Evolutionary conservation across 1,284 basidiomycete genomes (phyloP).

Genomic region (Tilletia indica): DNA sequence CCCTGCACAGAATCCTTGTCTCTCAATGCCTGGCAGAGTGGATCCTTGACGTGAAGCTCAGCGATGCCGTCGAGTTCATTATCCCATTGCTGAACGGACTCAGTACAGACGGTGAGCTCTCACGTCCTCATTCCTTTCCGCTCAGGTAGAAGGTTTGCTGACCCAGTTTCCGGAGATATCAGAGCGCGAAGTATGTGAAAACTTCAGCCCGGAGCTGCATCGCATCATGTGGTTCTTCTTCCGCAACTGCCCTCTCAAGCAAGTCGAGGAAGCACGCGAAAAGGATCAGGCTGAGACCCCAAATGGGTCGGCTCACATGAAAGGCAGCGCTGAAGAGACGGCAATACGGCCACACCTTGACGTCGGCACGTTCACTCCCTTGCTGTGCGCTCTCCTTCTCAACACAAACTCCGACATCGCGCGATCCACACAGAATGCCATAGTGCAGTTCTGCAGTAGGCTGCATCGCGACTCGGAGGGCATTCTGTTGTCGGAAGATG

Average conservation of each 20-base stretch:
- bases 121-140: not conserved
- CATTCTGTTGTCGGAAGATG: not conserved
- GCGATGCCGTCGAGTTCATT: constrained; percentile 90
- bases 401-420: constrained; percentile 74
- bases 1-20: constrained; percentile 67
- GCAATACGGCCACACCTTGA: constrained; percentile 63
- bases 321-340: constrained; percentile 20
- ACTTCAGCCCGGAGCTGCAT: constrained; percentile 78
- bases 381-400: constrained; percentile 82
- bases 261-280: constrained; percentile 16
- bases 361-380: constrained; percentile 83
- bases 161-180: too few relatives aligned
- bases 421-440: constrained; percentile 70
- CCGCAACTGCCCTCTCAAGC: constrained; percentile 62
- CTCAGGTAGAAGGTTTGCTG: not conserved
- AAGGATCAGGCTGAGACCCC: constrained; percentile 31
- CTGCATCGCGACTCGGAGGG: constrained; percentile 29
- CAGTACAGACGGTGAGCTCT: constrained; percentile 74
- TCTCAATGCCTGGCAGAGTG: constrained; percentile 52
- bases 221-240: constrained; percentile 92
- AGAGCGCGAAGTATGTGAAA: constrained; percentile 90
- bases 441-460: constrained; percentile 74
- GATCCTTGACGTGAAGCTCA: constrained; percentile 63
- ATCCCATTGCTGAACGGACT: constrained; percentile 82
- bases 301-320: not conserved